These are phyloP conservation scores for Hericium coralloides DNA, from an alignment of 768 basidiomycete species.

Conservation along the genomic window DNA sequence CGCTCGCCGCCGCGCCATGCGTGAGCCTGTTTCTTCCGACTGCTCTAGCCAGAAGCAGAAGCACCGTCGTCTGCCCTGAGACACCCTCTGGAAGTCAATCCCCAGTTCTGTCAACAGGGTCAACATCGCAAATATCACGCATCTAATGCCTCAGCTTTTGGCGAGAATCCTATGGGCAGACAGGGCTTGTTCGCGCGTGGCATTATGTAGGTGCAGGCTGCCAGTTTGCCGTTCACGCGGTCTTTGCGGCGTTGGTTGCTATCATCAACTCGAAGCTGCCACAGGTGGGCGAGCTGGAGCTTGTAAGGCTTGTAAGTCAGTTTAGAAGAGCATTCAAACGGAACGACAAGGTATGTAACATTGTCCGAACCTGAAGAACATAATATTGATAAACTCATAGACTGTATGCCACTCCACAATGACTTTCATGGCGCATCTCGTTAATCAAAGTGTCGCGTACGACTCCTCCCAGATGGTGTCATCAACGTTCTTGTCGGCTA, in stretches of 20 bases:
- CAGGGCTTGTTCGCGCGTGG: constrained; percentile 88
- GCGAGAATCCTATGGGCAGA: constrained; percentile 90
- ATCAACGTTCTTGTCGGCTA: too few relatives aligned
- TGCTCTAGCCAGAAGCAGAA: constrained; percentile 80
- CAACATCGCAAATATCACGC: constrained; percentile 93
- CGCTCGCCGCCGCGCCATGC: constrained; percentile 83
- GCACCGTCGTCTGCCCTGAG: constrained; percentile 95
- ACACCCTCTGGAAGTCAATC: constrained; percentile 92
- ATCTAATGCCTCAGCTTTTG: constrained; percentile 86
- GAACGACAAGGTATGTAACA: constrained; percentile 76
- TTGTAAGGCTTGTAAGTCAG: constrained; percentile 87
- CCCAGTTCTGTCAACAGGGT: constrained; percentile 99
- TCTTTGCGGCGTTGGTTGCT: constrained; percentile 89
- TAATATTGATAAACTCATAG: constrained; percentile 29
- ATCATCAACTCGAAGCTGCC: constrained; percentile 98
- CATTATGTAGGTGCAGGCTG: constrained; percentile 95
- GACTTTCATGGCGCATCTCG: constrained; percentile 60
- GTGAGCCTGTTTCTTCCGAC: constrained; percentile 72
- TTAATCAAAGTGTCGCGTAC: constrained; percentile 74
- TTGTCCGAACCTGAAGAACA: background rate
- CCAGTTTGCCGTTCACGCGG: constrained; percentile 95
- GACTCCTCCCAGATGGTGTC: too few relatives aligned
- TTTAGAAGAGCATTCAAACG: constrained; percentile 92
- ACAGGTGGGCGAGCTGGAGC: constrained; percentile 86
- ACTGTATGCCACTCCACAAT: constrained; percentile 90